Base-by-base conservation (phyloP, 805 yeast species). In the Schizosaccharomyces octosporus region DNA sequence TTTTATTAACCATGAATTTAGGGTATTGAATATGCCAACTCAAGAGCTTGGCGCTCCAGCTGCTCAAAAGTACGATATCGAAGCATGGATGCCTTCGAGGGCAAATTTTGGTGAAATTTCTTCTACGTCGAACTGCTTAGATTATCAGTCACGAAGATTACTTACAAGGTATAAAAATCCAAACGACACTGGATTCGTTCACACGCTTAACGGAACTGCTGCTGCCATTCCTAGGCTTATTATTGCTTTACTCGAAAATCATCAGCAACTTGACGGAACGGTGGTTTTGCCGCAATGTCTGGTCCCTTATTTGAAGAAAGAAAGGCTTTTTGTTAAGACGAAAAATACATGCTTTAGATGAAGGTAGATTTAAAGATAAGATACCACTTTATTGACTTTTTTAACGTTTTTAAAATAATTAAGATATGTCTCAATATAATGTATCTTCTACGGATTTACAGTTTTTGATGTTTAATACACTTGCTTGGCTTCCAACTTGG, bases 21-120 rank as follows among this genome's bases (percentile, higher is more conserved):
- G 87, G 64, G 85, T 90, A 29, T 73, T 93, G 32, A 80, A 85
- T 64, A 87, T 93, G 88, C 97, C 97, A 0, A 81, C 83, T 31
- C 81, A 84, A 64, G 98, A 93, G 69, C 73, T 93, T 61, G 98
- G 98, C 0, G 83, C 95, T 0, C 95, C 98, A 0, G 97, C 97
- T 0, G 81, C 77, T 71, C 83, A 85, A 68, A 93, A 93, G 70
- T 87, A 82, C 69, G 98, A 93, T 67, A 86, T 89, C 62, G 98
- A 93, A 72, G 95, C 89, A 0, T 87, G 95, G 88, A 90, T 93
- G 97, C 97, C 97, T 0, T 97, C 97, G 1, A 79, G 96, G 66
- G 89, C 87, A 0, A 70, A 73, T 1, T 90, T 95, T 87, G 98
- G 98, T 3, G 98, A 93, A 69, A 76, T 93, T 41, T 82, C 95